Percentiles rank a stretch among this genome's conserved stretches.
phyloP scores from a whole-genome alignment of 768 basidiomycete species.

The Amanita pallidorosea region DNA sequence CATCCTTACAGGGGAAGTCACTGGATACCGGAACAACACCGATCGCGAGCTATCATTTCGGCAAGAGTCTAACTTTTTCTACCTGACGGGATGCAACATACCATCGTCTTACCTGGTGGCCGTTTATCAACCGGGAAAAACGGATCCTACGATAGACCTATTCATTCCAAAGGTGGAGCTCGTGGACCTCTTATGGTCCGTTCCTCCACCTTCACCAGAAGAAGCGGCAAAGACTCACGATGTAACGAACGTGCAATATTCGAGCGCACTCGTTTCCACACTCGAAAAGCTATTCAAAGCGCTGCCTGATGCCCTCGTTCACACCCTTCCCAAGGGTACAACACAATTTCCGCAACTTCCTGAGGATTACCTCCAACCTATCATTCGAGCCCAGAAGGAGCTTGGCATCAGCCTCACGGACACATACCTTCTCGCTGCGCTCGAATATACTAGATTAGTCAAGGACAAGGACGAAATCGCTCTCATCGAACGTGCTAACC shows the following conservation, averaged over 20 bases:
- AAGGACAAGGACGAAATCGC: conserved; percentile 71
- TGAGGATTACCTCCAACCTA: conserved; percentile 26
- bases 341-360: conserved; percentile 44
- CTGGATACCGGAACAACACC: conserved; percentile 67
- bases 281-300: conserved; percentile 37
- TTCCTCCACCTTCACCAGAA: conserved; percentile 60
- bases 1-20: conserved; percentile 53
- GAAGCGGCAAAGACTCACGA: conserved; percentile 43
- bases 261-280: conserved; percentile 30
- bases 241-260: conserved; percentile 48
- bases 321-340: conserved; percentile 46
- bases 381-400: conserved; percentile 21
- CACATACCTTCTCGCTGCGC: conserved; percentile 58
- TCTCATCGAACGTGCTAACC: conserved; percentile 69
- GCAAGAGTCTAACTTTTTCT: conserved; percentile 81
- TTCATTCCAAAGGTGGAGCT: conserved; percentile 72
- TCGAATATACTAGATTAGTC: conserved; percentile 72
- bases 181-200: conserved; percentile 80
- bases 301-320: conserved; percentile 47
- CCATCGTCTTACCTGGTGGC: conserved; percentile 63
- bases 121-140: conserved; percentile 37
- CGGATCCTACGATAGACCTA: conserved; percentile 40
- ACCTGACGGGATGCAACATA: conserved; percentile 70
- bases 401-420: conserved; percentile 34
- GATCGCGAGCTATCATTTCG: conserved; percentile 68